Evolutionary conservation across 208 protist species (phyloP).

Genomic region (Trypanosomatidae sp.): DNA sequence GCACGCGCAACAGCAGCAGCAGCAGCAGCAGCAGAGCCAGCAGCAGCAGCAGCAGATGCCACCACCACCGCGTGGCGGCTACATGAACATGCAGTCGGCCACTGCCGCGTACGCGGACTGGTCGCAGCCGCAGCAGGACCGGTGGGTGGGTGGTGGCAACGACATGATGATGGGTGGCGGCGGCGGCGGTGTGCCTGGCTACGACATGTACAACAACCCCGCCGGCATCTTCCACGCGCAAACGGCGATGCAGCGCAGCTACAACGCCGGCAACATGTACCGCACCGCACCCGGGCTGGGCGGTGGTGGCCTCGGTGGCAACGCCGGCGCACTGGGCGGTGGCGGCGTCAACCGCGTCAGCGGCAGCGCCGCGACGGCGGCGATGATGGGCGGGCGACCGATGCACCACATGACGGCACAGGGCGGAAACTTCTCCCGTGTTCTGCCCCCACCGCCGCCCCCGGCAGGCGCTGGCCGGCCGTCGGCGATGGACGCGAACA

Average conservation of each 20-base stretch:
- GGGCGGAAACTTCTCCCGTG: conserved; percentile 7
- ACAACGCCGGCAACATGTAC: not conserved
- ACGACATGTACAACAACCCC: conserved; percentile 6
- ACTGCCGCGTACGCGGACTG: no score
- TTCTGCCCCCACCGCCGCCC: not conserved
- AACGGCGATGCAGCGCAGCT: conserved; percentile 3
- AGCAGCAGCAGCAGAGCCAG: conserved; percentile 8
- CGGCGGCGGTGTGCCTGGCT: conserved; percentile 4
- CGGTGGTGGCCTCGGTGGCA: conserved; percentile 2
- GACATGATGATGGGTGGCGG: conserved; percentile 2
- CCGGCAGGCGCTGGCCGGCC: not conserved
- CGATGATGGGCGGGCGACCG: conserved; percentile 16
- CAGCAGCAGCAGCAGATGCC: conserved; percentile 10
- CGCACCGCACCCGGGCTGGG: no score
- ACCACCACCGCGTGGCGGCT: conserved; percentile 4
- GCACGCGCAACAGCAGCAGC: conserved; percentile 4
- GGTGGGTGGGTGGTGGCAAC: not conserved
- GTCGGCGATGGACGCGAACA: not conserved
- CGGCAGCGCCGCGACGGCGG: conserved; percentile 7
- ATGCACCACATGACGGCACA: no score
- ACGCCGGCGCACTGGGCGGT: conserved; percentile 1
- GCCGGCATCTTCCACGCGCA: conserved; percentile 3
- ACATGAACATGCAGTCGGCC: conserved; percentile 19
- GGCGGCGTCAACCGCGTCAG: conserved; percentile 2
- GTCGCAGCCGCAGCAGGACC: no score